Evolutionary conservation across 352 stramenopile genomes (phyloP).

Genomic region (Globisporangium ultimum): DNA sequence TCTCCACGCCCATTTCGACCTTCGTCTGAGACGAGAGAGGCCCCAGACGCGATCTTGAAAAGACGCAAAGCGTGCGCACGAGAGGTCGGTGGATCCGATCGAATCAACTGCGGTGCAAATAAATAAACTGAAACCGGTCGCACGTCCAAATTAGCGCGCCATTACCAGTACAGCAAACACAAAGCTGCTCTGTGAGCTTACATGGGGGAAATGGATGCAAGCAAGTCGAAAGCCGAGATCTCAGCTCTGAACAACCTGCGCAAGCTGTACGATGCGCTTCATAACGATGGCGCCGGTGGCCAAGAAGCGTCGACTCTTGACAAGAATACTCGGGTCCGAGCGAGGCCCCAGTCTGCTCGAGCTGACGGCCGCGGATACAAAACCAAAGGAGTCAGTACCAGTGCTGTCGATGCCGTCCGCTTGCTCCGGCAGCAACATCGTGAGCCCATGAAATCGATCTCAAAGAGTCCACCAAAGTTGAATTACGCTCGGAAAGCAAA

Average conservation of each 20-base stretch:
- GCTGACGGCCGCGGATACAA: background rate
- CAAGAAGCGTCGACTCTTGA: background rate
- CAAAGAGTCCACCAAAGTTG: slow-evolving; percentile 8
- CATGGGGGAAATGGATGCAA: slow-evolving; percentile 1
- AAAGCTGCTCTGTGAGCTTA: background rate
- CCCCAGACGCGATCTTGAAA: slow-evolving; percentile 8
- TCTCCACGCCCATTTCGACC: slow-evolving; percentile 32
- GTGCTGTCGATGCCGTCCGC: slow-evolving; percentile 18
- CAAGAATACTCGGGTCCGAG: background rate
- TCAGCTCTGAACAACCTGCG: slow-evolving; percentile 25
- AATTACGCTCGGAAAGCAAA: slow-evolving; percentile 1
- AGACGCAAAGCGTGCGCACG: slow-evolving; percentile 3
- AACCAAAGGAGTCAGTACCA: background rate
- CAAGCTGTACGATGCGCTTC: slow-evolving; percentile 22
- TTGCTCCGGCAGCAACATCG: slow-evolving; percentile 13
- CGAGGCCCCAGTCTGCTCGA: slow-evolving; percentile 15
- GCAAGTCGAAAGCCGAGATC: slow-evolving; percentile 27
- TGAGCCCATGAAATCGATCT: background rate
- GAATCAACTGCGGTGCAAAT: background rate
- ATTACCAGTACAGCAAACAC: slow-evolving; percentile 1
- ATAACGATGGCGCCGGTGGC: background rate
- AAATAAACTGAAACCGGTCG: background rate
- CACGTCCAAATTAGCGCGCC: background rate
- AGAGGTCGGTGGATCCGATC: background rate
- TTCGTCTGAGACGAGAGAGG: background rate